Evolutionary conservation across 2,329 filamentous ascomycete species (phyloP).

Genomic region (Aspergillus neotritici): DNA sequence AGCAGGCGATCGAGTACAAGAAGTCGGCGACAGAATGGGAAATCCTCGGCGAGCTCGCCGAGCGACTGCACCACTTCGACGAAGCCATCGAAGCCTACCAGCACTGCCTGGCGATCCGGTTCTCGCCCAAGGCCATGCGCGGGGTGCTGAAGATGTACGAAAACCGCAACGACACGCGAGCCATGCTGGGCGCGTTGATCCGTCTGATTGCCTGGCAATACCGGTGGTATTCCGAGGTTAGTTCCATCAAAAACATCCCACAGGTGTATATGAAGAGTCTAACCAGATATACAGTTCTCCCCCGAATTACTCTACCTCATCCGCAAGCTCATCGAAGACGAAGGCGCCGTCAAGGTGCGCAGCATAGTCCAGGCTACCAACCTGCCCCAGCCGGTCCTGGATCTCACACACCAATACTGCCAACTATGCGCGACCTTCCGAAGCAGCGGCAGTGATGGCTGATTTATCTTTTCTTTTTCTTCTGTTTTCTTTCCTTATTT

Average conservation of each 20-base stretch:
- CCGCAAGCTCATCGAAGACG: slow-evolving; percentile 89
- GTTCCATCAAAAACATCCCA: slow-evolving; percentile 9
- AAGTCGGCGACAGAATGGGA: slow-evolving; percentile 98
- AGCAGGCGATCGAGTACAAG: slow-evolving; percentile 91
- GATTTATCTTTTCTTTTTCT: slow-evolving; percentile 24
- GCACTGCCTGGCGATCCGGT: slow-evolving; percentile 77
- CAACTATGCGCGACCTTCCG: slow-evolving; percentile 90
- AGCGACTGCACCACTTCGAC: slow-evolving; percentile 83
- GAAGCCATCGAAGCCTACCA: slow-evolving; percentile 93
- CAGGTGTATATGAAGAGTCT: slow-evolving; percentile 4
- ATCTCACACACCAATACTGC: slow-evolving; percentile 93
- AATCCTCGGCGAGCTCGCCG: slow-evolving; percentile 86
- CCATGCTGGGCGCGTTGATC: slow-evolving; percentile 79
- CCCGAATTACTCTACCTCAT: slow-evolving; percentile 83
- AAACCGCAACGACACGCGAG: slow-evolving; percentile 69
- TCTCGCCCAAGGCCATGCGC: slow-evolving; percentile 85
- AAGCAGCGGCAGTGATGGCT: slow-evolving; percentile 86
- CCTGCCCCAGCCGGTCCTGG: slow-evolving; percentile 84
- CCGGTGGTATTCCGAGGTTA: slow-evolving; percentile 92
- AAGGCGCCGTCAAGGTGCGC: slow-evolving; percentile 93
- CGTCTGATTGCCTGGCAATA: slow-evolving; percentile 96
- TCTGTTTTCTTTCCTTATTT: slow-evolving; percentile 9
- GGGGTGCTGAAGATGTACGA: slow-evolving; percentile 79
- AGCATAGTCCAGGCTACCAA: slow-evolving; percentile 97
- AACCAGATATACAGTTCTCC: slow-evolving; percentile 60